phyloP scores from a whole-genome alignment of 129 eudicot genomes.

The Logfia minima region DNA sequence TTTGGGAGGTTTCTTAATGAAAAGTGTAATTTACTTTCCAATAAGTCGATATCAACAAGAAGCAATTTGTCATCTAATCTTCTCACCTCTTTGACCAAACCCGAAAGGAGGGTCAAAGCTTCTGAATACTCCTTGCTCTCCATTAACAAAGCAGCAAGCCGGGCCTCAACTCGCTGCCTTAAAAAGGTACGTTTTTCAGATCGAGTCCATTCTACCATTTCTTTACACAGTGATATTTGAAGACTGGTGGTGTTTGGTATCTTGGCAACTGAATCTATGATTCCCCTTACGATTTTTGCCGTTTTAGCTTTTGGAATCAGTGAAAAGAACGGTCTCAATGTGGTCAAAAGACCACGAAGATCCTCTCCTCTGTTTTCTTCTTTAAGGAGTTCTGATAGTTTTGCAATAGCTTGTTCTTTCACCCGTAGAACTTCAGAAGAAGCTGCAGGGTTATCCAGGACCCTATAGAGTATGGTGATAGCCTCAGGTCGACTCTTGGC shows the following conservation, averaged over 20 bases:
- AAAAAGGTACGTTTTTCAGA: conserved; percentile 56
- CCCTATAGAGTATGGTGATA: conserved; percentile 49
- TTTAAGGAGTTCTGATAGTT: conserved; percentile 52
- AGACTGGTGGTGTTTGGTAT: conserved; percentile 58
- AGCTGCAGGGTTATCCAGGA: conserved; percentile 61
- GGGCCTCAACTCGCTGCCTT: conserved; percentile 54
- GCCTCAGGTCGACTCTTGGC: conserved; percentile 52
- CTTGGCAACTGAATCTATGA: conserved; percentile 60
- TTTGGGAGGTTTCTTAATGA: conserved; percentile 63
- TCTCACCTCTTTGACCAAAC: conserved; percentile 52
- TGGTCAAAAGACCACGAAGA: conserved; percentile 56
- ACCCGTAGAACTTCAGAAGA: conserved; percentile 61
- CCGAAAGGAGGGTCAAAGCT: conserved; percentile 51
- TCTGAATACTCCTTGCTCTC: conserved; percentile 57
- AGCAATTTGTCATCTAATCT: conserved; percentile 55
- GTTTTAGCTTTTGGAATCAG: conserved; percentile 59
- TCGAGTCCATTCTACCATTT: conserved; percentile 68
- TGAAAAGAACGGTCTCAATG: conserved; percentile 56
- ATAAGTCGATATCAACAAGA: conserved; percentile 58
- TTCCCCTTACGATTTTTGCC: conserved; percentile 61
- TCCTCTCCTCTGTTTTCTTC: conserved; percentile 59
- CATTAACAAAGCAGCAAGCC: conserved; percentile 49
- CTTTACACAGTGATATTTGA: conserved; percentile 61
- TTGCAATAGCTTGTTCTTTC: conserved; percentile 61
- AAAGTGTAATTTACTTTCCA: conserved; percentile 66